phyloP scores from a whole-genome alignment of 176 grass and related monocot genomes.

The Juncus effusus region DNA sequence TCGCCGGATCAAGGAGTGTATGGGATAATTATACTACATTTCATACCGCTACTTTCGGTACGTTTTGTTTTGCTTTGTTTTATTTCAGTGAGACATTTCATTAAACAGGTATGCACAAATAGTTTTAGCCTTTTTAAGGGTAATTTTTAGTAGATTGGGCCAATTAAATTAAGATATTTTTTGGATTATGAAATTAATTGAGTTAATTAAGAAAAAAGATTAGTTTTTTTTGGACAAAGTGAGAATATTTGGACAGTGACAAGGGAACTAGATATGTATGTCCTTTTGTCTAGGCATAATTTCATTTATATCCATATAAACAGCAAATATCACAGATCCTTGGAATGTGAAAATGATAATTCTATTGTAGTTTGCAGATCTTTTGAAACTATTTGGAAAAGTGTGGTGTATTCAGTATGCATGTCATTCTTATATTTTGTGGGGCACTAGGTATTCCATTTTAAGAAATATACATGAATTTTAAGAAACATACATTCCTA shows the following conservation, averaged over 20 bases:
- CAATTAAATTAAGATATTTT: not conserved
- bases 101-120: not conserved
- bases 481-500: not conserved
- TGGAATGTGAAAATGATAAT: too few species aligned
- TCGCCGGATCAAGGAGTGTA: constrained; percentile 33
- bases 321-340: too few species aligned
- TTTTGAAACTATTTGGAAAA: not conserved
- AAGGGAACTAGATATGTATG: too few species aligned
- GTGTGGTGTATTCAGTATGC: not conserved
- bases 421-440: too few species aligned
- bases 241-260: too few species aligned
- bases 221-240: too few species aligned
- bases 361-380: too few species aligned
- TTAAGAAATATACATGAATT: not conserved
- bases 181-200: not conserved
- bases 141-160: not conserved
- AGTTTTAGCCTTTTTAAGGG: not conserved
- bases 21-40: constrained; percentile 54
- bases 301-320: too few species aligned
- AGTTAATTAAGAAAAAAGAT: too few species aligned
- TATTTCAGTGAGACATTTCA: not conserved
- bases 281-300: too few species aligned
- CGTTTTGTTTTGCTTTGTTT: not conserved
- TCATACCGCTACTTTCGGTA: constrained; percentile 65
- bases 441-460: too few species aligned